Conservation (phyloP, 192 early-diverging fungal genomes). For the Linnemannia hyalina region DNA sequence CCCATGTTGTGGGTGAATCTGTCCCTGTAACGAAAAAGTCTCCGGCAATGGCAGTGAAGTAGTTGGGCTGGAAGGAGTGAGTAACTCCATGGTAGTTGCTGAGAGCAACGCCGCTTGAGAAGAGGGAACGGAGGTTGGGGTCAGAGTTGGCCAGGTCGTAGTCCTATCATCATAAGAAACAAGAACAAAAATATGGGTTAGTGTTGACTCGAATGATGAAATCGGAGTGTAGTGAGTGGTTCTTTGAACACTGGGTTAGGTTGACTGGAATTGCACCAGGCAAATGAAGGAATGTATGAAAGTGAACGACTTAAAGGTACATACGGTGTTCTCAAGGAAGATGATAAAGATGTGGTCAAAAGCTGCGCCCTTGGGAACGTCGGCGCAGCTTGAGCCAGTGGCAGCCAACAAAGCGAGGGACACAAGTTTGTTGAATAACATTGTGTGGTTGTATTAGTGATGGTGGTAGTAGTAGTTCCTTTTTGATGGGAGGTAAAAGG, state of each 20-base stretch:
- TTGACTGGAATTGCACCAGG: not conserved
- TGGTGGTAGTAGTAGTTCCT: no score
- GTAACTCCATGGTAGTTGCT: slow-evolving; percentile 68
- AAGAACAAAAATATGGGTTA: not conserved
- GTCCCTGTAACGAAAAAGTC: slow-evolving; percentile 58
- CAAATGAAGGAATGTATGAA: not conserved
- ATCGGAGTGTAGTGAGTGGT: no score
- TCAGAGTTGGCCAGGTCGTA: slow-evolving; percentile 16
- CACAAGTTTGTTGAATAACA: slow-evolving; percentile 18
- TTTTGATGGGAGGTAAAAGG: no score
- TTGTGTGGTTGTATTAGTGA: no score
- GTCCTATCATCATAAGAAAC: slow-evolving; percentile 2
- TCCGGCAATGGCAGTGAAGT: slow-evolving; percentile 70
- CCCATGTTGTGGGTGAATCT: slow-evolving; percentile 61
- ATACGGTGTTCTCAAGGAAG: slow-evolving; percentile 46
- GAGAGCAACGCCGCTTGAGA: slow-evolving; percentile 58
- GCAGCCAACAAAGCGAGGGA: not conserved
- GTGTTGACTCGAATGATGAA: not conserved
- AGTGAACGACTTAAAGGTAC: not conserved
- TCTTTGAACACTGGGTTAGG: no score
- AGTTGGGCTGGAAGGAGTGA: slow-evolving; percentile 83
- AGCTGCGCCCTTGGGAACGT: slow-evolving; percentile 20
- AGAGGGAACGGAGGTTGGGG: slow-evolving; percentile 6
- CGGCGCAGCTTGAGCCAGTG: not conserved
- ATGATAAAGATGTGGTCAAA: slow-evolving; percentile 41